Base-by-base conservation (phyloP, 805 yeast genomes). In the Saturnispora ahearnii region DNA sequence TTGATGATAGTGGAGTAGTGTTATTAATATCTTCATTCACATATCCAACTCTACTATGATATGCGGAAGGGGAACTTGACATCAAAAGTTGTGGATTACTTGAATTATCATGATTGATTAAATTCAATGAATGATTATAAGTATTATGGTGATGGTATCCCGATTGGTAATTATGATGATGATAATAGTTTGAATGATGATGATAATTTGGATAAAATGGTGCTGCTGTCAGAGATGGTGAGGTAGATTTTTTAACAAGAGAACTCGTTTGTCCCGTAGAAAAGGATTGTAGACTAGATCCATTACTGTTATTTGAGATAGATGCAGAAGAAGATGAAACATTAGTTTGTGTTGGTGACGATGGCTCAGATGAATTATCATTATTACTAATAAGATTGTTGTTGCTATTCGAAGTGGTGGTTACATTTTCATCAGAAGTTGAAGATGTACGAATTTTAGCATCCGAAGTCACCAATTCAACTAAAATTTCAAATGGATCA, bases 381-480 rank as follows among this genome's bases (percentile, higher is more conserved):
- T 42, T 46, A 31, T 38, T 40, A 55, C 53, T 44, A 50, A 15
- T 29, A 36, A 30, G 10, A 55, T 52, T 29, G 29, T 34, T 44
- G 24, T 24, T 43, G 31, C 34, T 42, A 24, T 30, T 29, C 15
- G 38, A 38, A 30, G 11, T 31, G 15, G 13, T n/a, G 13, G 9
- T 15, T n/a, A 9, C 26, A 10, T 30, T n/a, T 31, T 37, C 36
- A 36, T 47, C 42, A 18, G 24, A 18, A 18, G 15, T 33, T 36
- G 38, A n/a, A 36, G 34, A 41, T 18, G 64, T 64, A 33, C 73
- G 58, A 41, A 64, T 61, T 44, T 57, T 55, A 18, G 56, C 55
- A 55, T 79, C 84, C 36, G 79, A 83, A 36, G 73, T 67, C 2
- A 80, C 81, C 47, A 81, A 65, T 44, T 73, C 70, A 41, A 73